Conservation (phyloP, 495 filamentous ascomycete genomes). For the Lasiosphaeris hirsuta region DNA sequence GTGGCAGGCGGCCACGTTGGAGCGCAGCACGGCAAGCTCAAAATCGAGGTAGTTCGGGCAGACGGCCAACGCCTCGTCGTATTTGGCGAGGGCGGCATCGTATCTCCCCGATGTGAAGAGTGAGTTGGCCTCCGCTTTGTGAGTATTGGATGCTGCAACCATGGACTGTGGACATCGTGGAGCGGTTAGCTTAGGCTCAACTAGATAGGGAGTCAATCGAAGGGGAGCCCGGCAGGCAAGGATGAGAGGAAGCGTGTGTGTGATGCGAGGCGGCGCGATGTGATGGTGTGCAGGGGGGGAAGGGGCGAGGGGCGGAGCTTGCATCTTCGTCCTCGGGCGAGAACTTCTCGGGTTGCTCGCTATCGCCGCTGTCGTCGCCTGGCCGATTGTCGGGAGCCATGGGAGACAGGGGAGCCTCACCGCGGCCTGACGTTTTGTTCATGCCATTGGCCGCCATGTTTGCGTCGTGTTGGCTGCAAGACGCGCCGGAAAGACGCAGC, state of each 20-base stretch:
- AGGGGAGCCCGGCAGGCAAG: constrained; percentile 1
- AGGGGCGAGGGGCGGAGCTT: constrained; percentile 15
- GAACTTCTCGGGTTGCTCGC: constrained; percentile 30
- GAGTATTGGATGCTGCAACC: constrained; percentile 65
- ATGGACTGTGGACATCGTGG: constrained; percentile 49
- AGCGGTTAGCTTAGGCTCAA: background rate
- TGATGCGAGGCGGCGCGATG: too few species aligned
- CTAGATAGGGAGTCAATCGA: too few species aligned
- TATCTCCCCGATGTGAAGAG: constrained; percentile 70
- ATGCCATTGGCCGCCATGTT: constrained; percentile 12
- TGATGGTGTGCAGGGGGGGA: background rate
- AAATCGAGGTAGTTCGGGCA: constrained; percentile 88
- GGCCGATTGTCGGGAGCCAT: background rate
- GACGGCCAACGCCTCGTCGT: constrained; percentile 76
- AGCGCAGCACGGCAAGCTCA: constrained; percentile 80
- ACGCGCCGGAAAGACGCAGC: background rate
- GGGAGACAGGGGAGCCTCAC: background rate
- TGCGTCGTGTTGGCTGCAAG: background rate
- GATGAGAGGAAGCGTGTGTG: background rate
- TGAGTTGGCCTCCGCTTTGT: constrained; percentile 74
- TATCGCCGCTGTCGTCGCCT: constrained; percentile 15
- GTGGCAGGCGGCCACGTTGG: constrained; percentile 89
- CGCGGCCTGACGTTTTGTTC: background rate
- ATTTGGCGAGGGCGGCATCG: constrained; percentile 82
- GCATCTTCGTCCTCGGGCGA: constrained; percentile 48